Conservation (phyloP, 192 early-diverging fungal species). For the Coemansia javaensis region DNA sequence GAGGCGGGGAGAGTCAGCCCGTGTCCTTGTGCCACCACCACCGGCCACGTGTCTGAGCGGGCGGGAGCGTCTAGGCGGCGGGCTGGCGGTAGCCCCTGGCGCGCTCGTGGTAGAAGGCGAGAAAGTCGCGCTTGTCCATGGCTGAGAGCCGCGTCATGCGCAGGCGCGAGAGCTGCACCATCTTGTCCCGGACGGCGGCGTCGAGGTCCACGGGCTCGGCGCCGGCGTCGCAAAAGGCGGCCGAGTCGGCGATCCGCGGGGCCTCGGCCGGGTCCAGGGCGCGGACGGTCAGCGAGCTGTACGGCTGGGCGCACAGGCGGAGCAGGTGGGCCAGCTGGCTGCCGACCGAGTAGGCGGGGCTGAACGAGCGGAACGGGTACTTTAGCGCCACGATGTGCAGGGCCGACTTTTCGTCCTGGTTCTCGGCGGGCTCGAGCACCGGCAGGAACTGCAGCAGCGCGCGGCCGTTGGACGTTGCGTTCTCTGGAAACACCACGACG, state of each 20-base stretch:
- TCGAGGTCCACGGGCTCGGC: slow-evolving; percentile 46
- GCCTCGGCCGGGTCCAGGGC: slow-evolving; percentile 52
- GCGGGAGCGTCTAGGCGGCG: not conserved
- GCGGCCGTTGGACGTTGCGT: slow-evolving; percentile 81
- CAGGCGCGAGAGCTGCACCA: slow-evolving; percentile 62
- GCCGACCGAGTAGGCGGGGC: slow-evolving; percentile 49
- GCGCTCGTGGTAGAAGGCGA: slow-evolving; percentile 60
- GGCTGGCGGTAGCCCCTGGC: slow-evolving; percentile 14
- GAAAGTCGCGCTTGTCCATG: slow-evolving; percentile 70
- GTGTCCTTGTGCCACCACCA: too few relatives aligned
- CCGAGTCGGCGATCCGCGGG: slow-evolving; percentile 56
- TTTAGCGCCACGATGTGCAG: slow-evolving; percentile 55
- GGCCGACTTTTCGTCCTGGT: slow-evolving; percentile 53
- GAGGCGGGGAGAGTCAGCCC: too few relatives aligned
- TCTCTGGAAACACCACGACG: slow-evolving; percentile 46
- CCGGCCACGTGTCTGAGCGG: too few relatives aligned
- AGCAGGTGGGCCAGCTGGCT: slow-evolving; percentile 56
- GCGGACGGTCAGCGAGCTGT: slow-evolving; percentile 46
- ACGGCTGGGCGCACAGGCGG: slow-evolving; percentile 57
- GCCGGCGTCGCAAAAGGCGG: slow-evolving; percentile 42
- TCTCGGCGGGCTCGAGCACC: slow-evolving; percentile 59
- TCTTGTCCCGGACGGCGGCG: slow-evolving; percentile 50
- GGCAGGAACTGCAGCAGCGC: slow-evolving; percentile 74
- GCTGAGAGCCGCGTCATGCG: slow-evolving; percentile 61
- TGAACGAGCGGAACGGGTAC: slow-evolving; percentile 31